Base-by-base conservation (phyloP, 148 eudicot genomes). In the Vaccinium myrtillus region DNA sequence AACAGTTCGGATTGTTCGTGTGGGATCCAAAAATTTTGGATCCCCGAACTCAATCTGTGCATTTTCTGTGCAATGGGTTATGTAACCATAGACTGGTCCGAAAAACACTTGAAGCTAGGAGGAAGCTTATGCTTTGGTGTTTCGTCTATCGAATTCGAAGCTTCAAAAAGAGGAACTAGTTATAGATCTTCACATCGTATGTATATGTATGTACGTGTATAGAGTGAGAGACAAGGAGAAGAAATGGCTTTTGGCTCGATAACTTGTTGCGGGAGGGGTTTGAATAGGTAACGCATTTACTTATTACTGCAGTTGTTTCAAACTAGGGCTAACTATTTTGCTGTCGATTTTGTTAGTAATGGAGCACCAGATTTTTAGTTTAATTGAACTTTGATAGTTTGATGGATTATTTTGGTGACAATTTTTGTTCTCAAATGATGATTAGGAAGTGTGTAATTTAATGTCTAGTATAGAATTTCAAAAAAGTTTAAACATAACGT, bases 261-360 rank as follows among this genome's bases (percentile, higher is more conserved):
- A 36, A 75, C 88, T 77, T 89, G 94, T 58, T 87, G 91, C 74
- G 79, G 75, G 11, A 84, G 86, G 78, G 91, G 91, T 69, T 82
- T 78, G 59, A 87, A 89, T 90, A 89, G 94, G 94, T 92, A 89
- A 63, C 43, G 80, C 30, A 32, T 65, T 85, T 83, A 43, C 1
- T 61, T 19, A 50, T 63, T 80, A 84, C 46, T 43, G 46, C 83
- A 86, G 6, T 74, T 67, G 58, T 36, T 54, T 15, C 32, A 36
- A 18, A 2, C 77, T 83, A 51, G 30, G 69, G 69, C 69, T 39
- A 2, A 9, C 16, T 49, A 25, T 71, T 70, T 16, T 16, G 21
- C 51, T 19, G 2, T 43, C 78, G 1, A 15, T 71, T 36, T 25
- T 67, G 46, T 67, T 13, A 25, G 6, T 67, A 4, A 27, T 25